Conservation (phyloP, 148 eudicot genomes). For the Rhododendron williamsianum region DNA sequence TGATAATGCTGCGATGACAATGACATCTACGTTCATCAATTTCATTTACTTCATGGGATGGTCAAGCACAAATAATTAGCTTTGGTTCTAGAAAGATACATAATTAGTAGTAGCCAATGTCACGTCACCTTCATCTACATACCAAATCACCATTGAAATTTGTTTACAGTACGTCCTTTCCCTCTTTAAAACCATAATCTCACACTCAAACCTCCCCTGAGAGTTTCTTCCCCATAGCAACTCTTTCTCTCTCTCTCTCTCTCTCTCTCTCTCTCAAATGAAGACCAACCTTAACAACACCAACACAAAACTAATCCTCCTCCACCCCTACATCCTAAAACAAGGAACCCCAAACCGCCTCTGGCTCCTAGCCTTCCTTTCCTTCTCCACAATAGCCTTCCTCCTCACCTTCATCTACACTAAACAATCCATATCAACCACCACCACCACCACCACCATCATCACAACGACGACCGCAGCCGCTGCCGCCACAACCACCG, state of each 20-base stretch:
- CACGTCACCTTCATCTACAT: conserved; percentile 11
- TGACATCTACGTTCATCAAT: background rate
- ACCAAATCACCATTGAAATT: background rate
- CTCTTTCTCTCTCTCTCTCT: background rate
- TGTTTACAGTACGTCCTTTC: background rate
- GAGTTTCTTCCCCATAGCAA: background rate
- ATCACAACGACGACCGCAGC: conserved; percentile 16
- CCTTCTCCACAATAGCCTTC: conserved; percentile 44
- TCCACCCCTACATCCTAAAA: conserved; percentile 63
- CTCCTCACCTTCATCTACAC: conserved; percentile 51
- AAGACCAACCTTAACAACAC: conserved; percentile 30
- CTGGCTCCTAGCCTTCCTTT: conserved; percentile 46
- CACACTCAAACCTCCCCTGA: background rate
- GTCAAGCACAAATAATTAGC: background rate
- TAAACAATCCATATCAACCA: conserved; percentile 20
- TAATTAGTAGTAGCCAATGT: background rate
- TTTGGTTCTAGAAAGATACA: background rate
- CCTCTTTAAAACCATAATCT: conserved; percentile 18
- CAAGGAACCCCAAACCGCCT: conserved; percentile 50
- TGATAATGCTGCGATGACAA: too few species aligned
- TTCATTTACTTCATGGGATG: too few species aligned
- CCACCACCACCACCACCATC: conserved; percentile 1
- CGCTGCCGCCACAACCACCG: background rate
- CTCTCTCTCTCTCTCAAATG: conserved; percentile 23
- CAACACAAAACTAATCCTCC: conserved; percentile 56